Percentiles rank a stretch among this genome's conserved stretches.
Conservation (phyloP, 257 asterid species). For the Solanum medicagineum region DNA sequence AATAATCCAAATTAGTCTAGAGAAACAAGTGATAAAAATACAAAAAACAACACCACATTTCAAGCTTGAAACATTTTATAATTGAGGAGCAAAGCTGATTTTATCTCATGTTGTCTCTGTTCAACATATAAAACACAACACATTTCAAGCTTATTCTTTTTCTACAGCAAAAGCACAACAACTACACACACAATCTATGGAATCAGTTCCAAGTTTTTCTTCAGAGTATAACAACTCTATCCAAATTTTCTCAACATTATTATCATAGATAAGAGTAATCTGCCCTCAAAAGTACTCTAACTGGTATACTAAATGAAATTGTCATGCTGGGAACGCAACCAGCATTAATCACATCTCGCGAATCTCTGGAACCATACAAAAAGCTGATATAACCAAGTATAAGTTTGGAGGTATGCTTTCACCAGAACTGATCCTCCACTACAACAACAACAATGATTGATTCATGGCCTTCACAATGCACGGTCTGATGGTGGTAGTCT, state of each 20-base stretch:
- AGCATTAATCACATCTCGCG: not conserved
- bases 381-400: not conserved
- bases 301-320: not conserved
- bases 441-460: not conserved
- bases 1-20: not conserved
- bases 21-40: not conserved
- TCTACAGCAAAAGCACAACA: not conserved
- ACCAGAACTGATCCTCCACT: not conserved
- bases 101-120: not conserved
- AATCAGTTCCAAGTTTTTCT: not conserved
- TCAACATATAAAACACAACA: not conserved
- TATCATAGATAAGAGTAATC: not conserved
- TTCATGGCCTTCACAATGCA: not conserved
- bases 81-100: not conserved
- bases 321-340: not conserved
- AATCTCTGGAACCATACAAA: not conserved
- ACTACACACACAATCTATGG: not conserved
- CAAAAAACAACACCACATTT: not conserved
- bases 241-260: not conserved
- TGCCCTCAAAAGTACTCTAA: not conserved
- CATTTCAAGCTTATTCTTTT: not conserved
- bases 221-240: not conserved
- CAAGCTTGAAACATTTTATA: no score
- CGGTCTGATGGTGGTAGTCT: constrained; percentile 3
- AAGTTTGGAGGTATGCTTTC: not conserved